These are phyloP conservation scores for Cucurbita ficifolia DNA, from an alignment of 306 rosid species.

Conservation along the genomic window DNA sequence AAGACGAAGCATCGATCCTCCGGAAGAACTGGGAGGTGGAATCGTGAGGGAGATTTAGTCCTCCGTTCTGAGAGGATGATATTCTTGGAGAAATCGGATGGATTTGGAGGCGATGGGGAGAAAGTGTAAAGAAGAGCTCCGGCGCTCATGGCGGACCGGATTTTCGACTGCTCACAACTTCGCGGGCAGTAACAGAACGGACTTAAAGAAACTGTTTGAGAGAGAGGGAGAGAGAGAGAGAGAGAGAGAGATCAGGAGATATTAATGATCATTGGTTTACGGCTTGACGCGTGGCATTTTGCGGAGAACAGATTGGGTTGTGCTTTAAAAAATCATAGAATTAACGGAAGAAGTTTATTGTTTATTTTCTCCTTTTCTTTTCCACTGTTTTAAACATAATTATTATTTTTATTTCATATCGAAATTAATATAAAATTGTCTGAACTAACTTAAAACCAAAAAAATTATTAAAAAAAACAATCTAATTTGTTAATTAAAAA, in stretches of 20 bases:
- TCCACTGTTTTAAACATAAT: no score
- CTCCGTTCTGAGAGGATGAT: not conserved
- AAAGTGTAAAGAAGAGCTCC: slow-evolving; percentile 49
- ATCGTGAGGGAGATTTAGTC: not conserved
- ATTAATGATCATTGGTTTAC: not conserved
- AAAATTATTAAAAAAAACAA: no score
- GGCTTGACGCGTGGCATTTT: slow-evolving; percentile 1
- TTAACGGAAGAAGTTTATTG: not conserved
- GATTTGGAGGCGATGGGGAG: slow-evolving; percentile 24
- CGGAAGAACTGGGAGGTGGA: not conserved
- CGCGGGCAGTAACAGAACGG: not conserved
- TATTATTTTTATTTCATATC: no score
- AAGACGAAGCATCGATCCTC: slow-evolving; percentile 9
- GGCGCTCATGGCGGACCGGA: slow-evolving; percentile 34
- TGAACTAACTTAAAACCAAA: no score
- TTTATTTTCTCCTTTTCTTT: no score
- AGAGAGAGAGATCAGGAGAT: not conserved
- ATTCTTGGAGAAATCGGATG: slow-evolving; percentile 17
- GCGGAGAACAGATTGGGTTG: not conserved
- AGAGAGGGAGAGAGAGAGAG: not conserved
- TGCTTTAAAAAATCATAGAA: not conserved
- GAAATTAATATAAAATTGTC: no score
- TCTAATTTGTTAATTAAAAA: no score
- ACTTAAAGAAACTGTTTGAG: not conserved
- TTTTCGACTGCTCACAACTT: slow-evolving; percentile 2